Conservation (phyloP, 2,329 filamentous ascomycete species). For the Pseudopithomyces chartarum region DNA sequence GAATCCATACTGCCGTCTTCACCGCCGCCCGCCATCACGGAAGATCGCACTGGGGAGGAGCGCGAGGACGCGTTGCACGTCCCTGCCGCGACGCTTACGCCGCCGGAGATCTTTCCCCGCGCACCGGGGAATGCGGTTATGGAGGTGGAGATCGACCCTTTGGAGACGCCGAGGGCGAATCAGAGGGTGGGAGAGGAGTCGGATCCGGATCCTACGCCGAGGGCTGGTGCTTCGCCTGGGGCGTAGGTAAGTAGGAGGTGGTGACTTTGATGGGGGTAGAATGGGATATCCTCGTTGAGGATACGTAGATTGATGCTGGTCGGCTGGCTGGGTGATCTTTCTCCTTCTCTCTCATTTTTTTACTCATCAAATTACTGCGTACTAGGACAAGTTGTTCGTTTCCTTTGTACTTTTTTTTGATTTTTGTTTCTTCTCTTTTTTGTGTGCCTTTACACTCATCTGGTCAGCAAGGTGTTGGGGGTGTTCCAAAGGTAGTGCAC, state of each 20-base stretch:
- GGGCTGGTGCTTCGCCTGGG: constrained; percentile 30
- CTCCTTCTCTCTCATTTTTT: no score
- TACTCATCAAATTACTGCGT: not conserved
- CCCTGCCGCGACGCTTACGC: constrained; percentile 50
- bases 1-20: constrained; percentile 42
- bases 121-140: constrained; percentile 48
- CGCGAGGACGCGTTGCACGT: constrained; percentile 32
- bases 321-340: no score
- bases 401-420: constrained; percentile 1
- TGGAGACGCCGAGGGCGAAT: constrained; percentile 47
- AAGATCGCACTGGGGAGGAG: constrained; percentile 46
- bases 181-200: constrained; percentile 34
- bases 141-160: constrained; percentile 39
- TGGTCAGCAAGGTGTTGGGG: constrained; percentile 42
- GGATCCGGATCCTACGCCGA: constrained; percentile 51
- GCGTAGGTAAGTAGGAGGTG: no score
- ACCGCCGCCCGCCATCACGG: constrained; percentile 48
- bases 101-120: constrained; percentile 56
- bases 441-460: not conserved
- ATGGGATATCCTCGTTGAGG: constrained; percentile 6
- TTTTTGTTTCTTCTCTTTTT: constrained; percentile 16
- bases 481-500: constrained; percentile 43
- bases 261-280: no score
- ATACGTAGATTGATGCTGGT: constrained; percentile 11
- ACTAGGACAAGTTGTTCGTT: not conserved